Base-by-base conservation (phyloP, 2,329 filamentous ascomycete species). In the Alternaria tenuissima region DNA sequence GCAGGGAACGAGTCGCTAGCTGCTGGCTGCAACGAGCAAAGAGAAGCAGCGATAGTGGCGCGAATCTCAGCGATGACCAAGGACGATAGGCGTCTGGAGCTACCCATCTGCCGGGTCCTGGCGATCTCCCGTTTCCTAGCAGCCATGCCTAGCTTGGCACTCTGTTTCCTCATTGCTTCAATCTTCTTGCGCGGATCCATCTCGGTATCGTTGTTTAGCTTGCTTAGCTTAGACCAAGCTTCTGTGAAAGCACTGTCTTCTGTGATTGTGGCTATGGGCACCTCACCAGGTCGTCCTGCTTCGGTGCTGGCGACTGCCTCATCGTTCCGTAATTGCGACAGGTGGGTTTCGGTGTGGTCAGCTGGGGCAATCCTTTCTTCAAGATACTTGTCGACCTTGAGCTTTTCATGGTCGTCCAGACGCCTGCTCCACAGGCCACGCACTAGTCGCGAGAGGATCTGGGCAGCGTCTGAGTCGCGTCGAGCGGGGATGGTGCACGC, bases 31-130 rank as follows among this genome's bases (percentile, higher is more conserved):
- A 74, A 58, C 7, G 72, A 57, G 7, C 69, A 67, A 8, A 88
- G 75, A 20, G 84, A 84, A 38, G 85, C 83, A 61, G 81, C 82
- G 46, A 86, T 77, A 16, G 81, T 82, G 16, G 84, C 81, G 12
- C 79, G 75, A 41, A 88, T 79, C 68, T 86, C 84, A n/a, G 74
- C 73, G 5, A 70, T 59, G 3, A 76, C 60, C 26, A 76, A 57
- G 3, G 75, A 65, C 22, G 74, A 72, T 6, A 76, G 59, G 14
- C 61, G 66, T 53, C 49, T 58, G 5, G 67, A 63, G 47, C 55
- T 57, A 22, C 57, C 32, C 28, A 51, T 55, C 24, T 62, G 59
- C 30, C 64, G 58, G 24, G 54, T 59, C 42, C 63, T 69, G 11
- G 66, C 61, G 11, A 62, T 57, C 20, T 67, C 62, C 16, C 64